Percentiles rank a stretch among this genome's conserved stretches.
phyloP scores from a whole-genome alignment of 1,284 basidiomycete genomes.

The Trametes polyzona region DNA sequence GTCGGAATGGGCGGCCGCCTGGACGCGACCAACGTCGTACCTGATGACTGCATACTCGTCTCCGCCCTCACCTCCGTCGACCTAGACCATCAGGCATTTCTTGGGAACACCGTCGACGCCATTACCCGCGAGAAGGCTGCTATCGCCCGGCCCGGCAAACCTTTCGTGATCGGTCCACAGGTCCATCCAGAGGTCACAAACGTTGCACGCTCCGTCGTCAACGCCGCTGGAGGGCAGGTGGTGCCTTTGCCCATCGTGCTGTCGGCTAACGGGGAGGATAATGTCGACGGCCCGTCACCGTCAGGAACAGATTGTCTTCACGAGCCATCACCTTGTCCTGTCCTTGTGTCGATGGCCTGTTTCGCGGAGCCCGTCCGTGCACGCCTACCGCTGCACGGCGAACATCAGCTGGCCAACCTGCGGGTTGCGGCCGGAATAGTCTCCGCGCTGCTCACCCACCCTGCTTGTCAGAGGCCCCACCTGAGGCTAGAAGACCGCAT shows the following conservation, averaged over 20 bases:
- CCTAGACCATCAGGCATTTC: conserved; percentile 90
- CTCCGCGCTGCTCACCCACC: conserved; percentile 57
- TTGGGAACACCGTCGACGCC: conserved; percentile 76
- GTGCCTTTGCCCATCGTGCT: conserved; percentile 38
- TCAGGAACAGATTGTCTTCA: conserved; percentile 42
- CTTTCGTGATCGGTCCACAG: conserved; percentile 81
- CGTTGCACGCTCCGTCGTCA: conserved; percentile 46
- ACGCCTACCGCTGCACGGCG: conserved; percentile 70
- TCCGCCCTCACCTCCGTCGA: conserved; percentile 88
- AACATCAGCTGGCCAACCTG: conserved; percentile 85
- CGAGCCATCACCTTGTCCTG: conserved; percentile 44
- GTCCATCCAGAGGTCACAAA: conserved; percentile 53
- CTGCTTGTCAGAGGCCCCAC: conserved; percentile 36
- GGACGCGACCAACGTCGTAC: conserved; percentile 93
- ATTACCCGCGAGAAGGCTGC: conserved; percentile 88
- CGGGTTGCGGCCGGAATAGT: conserved; percentile 71
- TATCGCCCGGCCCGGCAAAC: conserved; percentile 71
- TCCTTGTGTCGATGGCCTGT: conserved; percentile 46
- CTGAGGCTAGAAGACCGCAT: conserved; percentile 42
- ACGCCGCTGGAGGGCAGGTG: conserved; percentile 46
- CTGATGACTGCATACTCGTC: conserved; percentile 69
- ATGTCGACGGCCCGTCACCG: conserved; percentile 40
- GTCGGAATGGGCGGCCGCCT: conserved; percentile 93
- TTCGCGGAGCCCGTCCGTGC: conserved; percentile 48
- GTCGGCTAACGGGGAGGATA: conserved; percentile 40